phyloP scores from a whole-genome alignment of 306 rosid species.

The Rosa chinensis region DNA sequence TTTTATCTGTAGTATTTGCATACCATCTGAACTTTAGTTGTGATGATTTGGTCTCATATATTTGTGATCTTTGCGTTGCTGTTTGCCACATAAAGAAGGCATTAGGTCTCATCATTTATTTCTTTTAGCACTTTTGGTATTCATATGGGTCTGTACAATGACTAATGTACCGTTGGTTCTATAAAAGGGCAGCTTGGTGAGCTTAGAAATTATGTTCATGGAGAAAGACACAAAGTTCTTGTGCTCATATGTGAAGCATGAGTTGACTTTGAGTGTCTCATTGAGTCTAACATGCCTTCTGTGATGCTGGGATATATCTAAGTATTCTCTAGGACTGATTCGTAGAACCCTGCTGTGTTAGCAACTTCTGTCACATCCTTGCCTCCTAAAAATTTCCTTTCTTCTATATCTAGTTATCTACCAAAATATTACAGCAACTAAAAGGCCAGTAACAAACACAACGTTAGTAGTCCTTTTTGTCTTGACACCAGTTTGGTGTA shows the following conservation, averaged over 20 bases:
- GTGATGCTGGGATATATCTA: background rate
- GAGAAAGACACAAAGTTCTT: background rate
- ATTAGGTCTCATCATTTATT: background rate
- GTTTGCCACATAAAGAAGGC: background rate
- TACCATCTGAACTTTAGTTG: background rate
- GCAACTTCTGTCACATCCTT: background rate
- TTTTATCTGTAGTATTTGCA: background rate
- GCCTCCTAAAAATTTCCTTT: background rate
- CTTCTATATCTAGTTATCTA: background rate
- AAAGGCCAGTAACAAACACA: background rate
- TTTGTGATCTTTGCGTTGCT: background rate
- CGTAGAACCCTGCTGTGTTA: background rate
- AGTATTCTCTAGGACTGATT: background rate
- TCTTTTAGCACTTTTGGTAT: background rate
- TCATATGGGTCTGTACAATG: background rate
- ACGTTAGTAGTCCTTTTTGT: background rate
- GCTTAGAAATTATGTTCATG: background rate
- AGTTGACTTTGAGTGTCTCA: background rate
- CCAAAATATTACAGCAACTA: background rate
- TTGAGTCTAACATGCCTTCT: background rate
- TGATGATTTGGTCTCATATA: background rate
- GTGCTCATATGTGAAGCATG: background rate
- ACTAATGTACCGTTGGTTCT: background rate
- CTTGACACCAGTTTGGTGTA: background rate
- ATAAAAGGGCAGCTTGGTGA: too few relatives aligned